Base-by-base conservation (phyloP, 1,139 yeast genomes). In the Geotrichum reessii region DNA sequence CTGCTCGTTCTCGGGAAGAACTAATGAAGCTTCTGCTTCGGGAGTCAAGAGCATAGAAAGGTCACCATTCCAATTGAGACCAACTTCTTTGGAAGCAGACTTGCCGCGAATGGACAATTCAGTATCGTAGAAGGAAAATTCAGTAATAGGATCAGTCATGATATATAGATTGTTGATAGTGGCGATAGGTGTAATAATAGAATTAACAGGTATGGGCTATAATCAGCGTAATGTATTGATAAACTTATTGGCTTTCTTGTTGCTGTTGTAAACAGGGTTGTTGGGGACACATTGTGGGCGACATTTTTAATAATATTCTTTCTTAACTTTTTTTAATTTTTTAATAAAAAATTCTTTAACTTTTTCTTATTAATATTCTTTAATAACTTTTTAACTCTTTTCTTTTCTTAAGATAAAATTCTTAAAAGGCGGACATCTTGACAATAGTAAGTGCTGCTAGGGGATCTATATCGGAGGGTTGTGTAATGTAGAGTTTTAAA, bases 1-100 rank as follows among this genome's bases (percentile, higher is more conserved):
- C 21, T n/a, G 44, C 19, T 4, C 44, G 7, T 37, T 63, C 58
- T 52, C 55, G n/a, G 65, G 69, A 52, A 66, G 62, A 63, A 57
- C 58, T 59, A 63, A 56, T 47, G 57, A 53, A 53, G 63, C 63
- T 61, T 55, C 57, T 61, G 52, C 55, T 54, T 52, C 67, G 67
- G 49, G 69, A 69, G 62, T 65, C 66, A 55, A 70, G 56, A 55
- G 73, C 70, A 54, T 70, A 67, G 64, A 62, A 65, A 57, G 50
- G 27, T 59, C 59, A 7, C 48, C 54, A 27, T 22, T 47, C 58
- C 56, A 65, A 66, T 69, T 37, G 44, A 37, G 44, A 12, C 44
- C n/a, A 61, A 69, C 71, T 61, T 69, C 70, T 53, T 65, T 71
- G 49, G 69, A 63, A 60, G 69, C 71, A 64, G 64, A 66, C 61